Evolutionary conservation across 768 basidiomycete genomes (phyloP).

Genomic region (Termitomyces sp.): DNA sequence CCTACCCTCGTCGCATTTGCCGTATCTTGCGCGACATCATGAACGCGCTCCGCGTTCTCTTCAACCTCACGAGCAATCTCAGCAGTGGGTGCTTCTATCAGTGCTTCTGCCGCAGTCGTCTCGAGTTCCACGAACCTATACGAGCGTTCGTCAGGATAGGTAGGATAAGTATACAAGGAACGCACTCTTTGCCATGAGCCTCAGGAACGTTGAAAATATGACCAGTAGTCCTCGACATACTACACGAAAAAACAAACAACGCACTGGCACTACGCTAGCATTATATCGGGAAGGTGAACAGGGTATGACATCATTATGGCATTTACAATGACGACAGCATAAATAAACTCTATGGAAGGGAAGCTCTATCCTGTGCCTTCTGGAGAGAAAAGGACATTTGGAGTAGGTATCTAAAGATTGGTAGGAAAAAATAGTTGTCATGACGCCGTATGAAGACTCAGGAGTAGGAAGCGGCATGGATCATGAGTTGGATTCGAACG

Average conservation of each 20-base stretch:
- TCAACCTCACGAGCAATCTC: conserved; percentile 38
- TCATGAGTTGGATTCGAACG: not conserved
- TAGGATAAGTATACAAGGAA: not conserved
- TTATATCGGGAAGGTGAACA: not conserved
- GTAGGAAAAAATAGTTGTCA: not conserved
- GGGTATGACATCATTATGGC: conserved; percentile 7
- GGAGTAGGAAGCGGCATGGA: not conserved
- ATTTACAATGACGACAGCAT: conserved; percentile 2
- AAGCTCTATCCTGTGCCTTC: not conserved
- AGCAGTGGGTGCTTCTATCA: conserved; percentile 39
- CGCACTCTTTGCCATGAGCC: conserved; percentile 26
- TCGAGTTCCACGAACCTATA: conserved; percentile 31
- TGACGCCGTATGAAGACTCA: not conserved
- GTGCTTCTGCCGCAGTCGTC: conserved; percentile 52
- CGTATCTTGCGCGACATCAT: conserved; percentile 43
- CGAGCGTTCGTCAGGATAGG: not conserved
- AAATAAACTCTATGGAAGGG: not conserved
- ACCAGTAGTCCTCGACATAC: conserved; percentile 19
- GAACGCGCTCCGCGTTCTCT: conserved; percentile 36
- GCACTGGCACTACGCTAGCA: too few species aligned
- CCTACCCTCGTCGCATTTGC: conserved; percentile 49
- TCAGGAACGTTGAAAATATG: conserved; percentile 35
- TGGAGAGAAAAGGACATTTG: not conserved
- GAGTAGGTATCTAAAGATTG: not conserved
- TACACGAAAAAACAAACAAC: not conserved